Percentiles rank a stretch among this genome's conserved stretches.
These are phyloP conservation scores for Hygrocybe coccinea DNA, from an alignment of 768 basidiomycete species.

Conservation along the genomic window DNA sequence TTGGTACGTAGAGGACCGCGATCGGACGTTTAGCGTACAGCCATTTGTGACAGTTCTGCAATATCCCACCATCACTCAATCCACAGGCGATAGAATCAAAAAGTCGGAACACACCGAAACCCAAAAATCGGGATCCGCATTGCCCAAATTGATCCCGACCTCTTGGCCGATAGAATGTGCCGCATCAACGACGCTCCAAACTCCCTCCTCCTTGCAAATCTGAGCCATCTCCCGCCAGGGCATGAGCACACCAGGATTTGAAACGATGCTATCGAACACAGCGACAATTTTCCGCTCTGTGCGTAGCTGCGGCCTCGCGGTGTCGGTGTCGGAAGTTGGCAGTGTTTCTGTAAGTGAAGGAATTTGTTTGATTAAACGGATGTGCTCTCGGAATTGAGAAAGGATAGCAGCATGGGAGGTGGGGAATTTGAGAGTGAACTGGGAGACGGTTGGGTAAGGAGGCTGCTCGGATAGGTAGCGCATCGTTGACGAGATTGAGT, in stretches of 20 bases:
- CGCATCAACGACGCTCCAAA: conserved; percentile 69
- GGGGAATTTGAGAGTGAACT: conserved; percentile 45
- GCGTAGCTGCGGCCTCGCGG: background rate
- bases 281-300: conserved; percentile 49
- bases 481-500: conserved; percentile 43
- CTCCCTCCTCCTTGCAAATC: conserved; percentile 57
- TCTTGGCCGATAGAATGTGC: conserved; percentile 83
- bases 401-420: conserved; percentile 46
- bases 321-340: background rate
- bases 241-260: conserved; percentile 60
- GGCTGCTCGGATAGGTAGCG: conserved; percentile 50
- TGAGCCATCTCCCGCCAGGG: conserved; percentile 75
- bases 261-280: conserved; percentile 63
- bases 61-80: background rate
- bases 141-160: conserved; percentile 52
- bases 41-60: conserved; percentile 85
- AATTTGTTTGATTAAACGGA: conserved; percentile 5
- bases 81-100: background rate
- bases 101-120: conserved; percentile 48
- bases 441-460: conserved; percentile 44
- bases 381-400: conserved; percentile 17
- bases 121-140: conserved; percentile 70
- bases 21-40: conserved; percentile 62
- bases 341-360: too few relatives aligned
- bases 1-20: conserved; percentile 71